Base-by-base conservation (phyloP, 768 basidiomycete genomes). In the Trametes cubensis region DNA sequence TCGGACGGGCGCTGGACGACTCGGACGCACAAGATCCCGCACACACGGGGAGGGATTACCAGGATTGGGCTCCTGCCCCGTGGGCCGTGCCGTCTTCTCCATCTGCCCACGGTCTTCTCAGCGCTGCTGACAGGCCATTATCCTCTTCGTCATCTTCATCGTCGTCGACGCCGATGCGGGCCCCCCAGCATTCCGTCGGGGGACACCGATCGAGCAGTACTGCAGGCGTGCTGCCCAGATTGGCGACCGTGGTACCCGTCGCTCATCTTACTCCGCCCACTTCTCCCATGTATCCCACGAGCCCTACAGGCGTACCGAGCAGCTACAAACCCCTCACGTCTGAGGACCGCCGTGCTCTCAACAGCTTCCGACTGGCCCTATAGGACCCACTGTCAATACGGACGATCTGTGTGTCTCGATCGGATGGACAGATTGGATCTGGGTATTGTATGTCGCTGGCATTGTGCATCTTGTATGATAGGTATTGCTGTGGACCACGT, bases 261-360 rank as follows among this genome's bases (percentile, higher is more conserved):
- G 62, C 63, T 11, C 69, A 65, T 13, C 58, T 69, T 39, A 52
- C 66, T 39, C 63, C 65, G 25, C 64, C 60, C 14, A 40, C 63
- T 21, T 63, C 63, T 53, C 59, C 59, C 41, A 50, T 68, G 51
- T 69, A 70, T 55, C 60, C 66, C 58, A 59, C 60, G 58, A 47
- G 48, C 52, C 59, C 69, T 41, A 41, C 56, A 23, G 57, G 62
- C 47, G 52, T 50, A 55, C 63, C 63, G 26, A 64, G 66, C 48
- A 66, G 63, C 20, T 74, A 74, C 62, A 69, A 65, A 6, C 73
- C 73, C 13, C 70, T 74, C 45, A 75, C 75, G 4, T 66, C 73
- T 5, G 75, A 76, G 58, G 75, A 76, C 55, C 70, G 73, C 41
- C 71, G 73, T 40, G 75, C 73, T 17, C 58, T 76, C 8, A 73